Conservation (phyloP, 306 rosid species). For the Herpetospermum pedunculosum region DNA sequence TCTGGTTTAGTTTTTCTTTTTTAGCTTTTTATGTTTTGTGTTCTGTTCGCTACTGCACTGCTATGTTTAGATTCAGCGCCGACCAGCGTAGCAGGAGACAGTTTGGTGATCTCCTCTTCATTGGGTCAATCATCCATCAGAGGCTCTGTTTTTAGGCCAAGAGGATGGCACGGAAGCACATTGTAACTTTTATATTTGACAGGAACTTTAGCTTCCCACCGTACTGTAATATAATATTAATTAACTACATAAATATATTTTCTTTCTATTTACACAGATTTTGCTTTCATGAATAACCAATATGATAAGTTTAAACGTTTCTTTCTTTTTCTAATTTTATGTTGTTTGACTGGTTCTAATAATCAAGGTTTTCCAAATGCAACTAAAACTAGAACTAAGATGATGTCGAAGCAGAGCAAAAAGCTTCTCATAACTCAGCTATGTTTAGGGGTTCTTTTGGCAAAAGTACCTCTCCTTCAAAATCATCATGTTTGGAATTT, state of each 20-base stretch:
- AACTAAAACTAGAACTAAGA: neutral
- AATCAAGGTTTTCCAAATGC: neutral
- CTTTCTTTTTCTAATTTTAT: no score
- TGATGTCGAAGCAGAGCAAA: neutral
- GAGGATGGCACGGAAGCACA: conserved; percentile 15
- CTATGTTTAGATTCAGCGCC: conserved; percentile 12
- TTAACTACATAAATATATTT: neutral
- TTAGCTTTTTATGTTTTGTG: neutral
- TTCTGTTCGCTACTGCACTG: neutral
- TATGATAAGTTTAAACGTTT: neutral
- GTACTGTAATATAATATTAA: neutral
- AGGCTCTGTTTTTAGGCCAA: conserved; percentile 55
- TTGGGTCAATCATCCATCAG: conserved; percentile 20
- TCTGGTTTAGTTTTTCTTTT: neutral
- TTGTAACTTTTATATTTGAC: conserved; percentile 6
- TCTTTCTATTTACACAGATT: neutral
- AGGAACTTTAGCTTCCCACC: conserved; percentile 2
- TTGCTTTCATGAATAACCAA: neutral
- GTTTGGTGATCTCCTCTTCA: conserved; percentile 55
- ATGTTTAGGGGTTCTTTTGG: neutral
- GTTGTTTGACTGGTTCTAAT: neutral
- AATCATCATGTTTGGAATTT: neutral
- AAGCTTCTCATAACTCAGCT: neutral
- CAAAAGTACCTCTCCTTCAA: neutral
- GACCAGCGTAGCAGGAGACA: conserved; percentile 46